These are phyloP conservation scores for Musa beccarii DNA, from an alignment of 176 grass and related monocot species.

Conservation along the genomic window DNA sequence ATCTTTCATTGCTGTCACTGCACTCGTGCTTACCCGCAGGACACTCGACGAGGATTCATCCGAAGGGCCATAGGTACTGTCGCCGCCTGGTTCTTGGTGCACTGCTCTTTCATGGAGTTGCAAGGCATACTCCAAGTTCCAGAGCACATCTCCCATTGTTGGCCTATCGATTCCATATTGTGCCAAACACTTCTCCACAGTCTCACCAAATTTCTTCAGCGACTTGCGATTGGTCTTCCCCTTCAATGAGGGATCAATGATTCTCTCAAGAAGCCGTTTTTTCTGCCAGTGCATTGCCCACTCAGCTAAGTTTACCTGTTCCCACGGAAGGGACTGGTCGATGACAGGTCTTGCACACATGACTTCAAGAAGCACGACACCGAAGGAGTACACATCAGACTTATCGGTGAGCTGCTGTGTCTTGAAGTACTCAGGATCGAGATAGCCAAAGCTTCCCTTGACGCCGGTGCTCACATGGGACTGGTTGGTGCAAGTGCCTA, in stretches of 20 bases:
- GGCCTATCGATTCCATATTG: constrained; percentile 49
- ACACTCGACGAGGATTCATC: background rate
- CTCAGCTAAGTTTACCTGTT: constrained; percentile 58
- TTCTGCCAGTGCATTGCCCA: constrained; percentile 36
- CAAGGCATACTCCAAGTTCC: constrained; percentile 66
- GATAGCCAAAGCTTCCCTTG: constrained; percentile 18
- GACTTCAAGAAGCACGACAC: constrained; percentile 60
- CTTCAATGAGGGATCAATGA: constrained; percentile 36
- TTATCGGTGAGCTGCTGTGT: constrained; percentile 67
- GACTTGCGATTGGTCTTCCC: constrained; percentile 40
- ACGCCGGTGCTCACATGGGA: constrained; percentile 6
- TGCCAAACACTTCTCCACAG: constrained; percentile 37
- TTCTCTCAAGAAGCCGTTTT: constrained; percentile 23
- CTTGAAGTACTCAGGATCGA: constrained; percentile 38
- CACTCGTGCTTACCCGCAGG: background rate
- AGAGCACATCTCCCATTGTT: constrained; percentile 58
- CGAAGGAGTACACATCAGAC: constrained; percentile 79
- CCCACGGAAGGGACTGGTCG: constrained; percentile 34
- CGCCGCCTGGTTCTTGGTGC: constrained; percentile 30
- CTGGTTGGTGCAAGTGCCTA: constrained; percentile 24
- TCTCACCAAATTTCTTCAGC: constrained; percentile 54
- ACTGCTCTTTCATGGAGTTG: constrained; percentile 50
- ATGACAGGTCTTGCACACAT: constrained; percentile 66
- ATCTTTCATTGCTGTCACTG: background rate
- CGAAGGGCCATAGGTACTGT: constrained; percentile 24